These are phyloP conservation scores for Ceratobasidium sp. DNA, from an alignment of 1,284 basidiomycete species.

Conservation along the genomic window DNA sequence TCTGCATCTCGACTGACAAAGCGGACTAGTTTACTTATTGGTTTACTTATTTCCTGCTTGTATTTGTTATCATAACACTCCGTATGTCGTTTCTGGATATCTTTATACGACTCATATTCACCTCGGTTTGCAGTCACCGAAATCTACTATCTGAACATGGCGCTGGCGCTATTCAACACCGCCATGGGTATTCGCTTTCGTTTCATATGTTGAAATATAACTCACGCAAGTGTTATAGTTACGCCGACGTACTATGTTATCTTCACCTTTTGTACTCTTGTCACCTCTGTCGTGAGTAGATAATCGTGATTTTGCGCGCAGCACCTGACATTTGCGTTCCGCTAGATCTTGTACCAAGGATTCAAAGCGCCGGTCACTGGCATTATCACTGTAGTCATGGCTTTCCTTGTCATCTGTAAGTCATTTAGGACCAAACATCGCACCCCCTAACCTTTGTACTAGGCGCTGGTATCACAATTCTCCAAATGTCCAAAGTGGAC, in stretches of 20 bases:
- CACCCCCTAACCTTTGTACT: conserved; percentile 47
- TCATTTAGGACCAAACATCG: conserved; percentile 54
- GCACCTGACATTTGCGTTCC: conserved; percentile 2
- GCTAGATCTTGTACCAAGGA: conserved; percentile 89
- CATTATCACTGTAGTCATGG: conserved; percentile 68
- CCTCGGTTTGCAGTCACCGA: too few relatives aligned
- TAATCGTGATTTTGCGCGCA: not conserved
- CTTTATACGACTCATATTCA: too few relatives aligned
- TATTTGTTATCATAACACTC: conserved; percentile 87
- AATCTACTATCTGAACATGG: conserved; percentile 97
- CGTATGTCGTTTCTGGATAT: conserved; percentile 62
- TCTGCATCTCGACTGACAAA: not conserved
- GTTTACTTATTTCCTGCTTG: conserved; percentile 90
- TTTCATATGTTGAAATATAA: too few relatives aligned
- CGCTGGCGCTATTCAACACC: conserved; percentile 95
- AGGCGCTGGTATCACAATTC: conserved; percentile 87
- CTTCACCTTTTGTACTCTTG: conserved; percentile 88
- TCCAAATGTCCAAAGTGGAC: conserved; percentile 97
- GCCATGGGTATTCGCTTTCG: conserved; percentile 75
- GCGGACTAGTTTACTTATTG: conserved; percentile 62
- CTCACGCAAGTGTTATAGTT: conserved; percentile 62
- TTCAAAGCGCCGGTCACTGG: conserved; percentile 74
- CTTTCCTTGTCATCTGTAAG: conserved; percentile 62
- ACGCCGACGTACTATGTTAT: conserved; percentile 87
- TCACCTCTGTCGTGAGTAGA: conserved; percentile 79